A percentile compares a stretch with the other conserved stretches of the same genome.
Evolutionary conservation across 208 protist species (phyloP).

Genomic region (Leishmania gerbilli): DNA sequence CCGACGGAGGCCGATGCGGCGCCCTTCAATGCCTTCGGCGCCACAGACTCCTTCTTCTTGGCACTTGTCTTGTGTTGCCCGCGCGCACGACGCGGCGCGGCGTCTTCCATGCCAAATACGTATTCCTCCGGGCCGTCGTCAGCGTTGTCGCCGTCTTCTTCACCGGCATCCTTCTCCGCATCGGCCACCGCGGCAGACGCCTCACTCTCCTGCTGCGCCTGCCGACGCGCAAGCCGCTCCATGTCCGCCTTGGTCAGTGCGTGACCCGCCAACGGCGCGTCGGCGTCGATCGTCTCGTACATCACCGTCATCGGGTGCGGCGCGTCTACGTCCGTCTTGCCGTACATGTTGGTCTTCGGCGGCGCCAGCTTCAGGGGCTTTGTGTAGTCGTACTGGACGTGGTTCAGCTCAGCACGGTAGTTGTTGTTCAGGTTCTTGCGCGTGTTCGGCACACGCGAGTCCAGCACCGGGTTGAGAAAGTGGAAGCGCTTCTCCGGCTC

Average conservation of each 20-base stretch:
- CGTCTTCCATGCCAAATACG: conserved; percentile 62
- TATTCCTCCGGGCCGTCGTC: conserved; percentile 72
- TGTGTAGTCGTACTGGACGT: conserved; percentile 56
- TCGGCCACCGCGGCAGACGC: conserved; percentile 1
- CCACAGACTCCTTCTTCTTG: conserved; percentile 12
- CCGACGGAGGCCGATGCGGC: not conserved
- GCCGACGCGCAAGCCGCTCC: conserved; percentile 27
- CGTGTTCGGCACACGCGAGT: conserved; percentile 64
- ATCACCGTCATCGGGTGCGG: conserved; percentile 65
- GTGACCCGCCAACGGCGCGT: conserved; percentile 62
- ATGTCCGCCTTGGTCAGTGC: conserved; percentile 72
- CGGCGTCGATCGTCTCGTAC: conserved; percentile 61
- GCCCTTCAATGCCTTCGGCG: conserved; percentile 10
- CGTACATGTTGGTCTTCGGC: conserved; percentile 59
- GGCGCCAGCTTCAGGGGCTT: conserved; percentile 60
- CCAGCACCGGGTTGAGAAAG: conserved; percentile 75
- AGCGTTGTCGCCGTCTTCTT: conserved; percentile 15
- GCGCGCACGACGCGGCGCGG: conserved; percentile 29
- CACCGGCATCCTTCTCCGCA: conserved; percentile 10
- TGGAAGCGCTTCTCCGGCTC: conserved; percentile 83
- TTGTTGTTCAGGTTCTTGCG: conserved; percentile 71
- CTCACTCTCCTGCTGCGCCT: conserved; percentile 2
- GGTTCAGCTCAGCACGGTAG: conserved; percentile 51
- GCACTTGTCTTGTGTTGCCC: not conserved
- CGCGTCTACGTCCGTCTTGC: conserved; percentile 59